Percentiles rank a stretch among this genome's conserved stretches.
These are phyloP conservation scores for Grifola frondosa DNA, from an alignment of 1,284 basidiomycete species.

Conservation along the genomic window DNA sequence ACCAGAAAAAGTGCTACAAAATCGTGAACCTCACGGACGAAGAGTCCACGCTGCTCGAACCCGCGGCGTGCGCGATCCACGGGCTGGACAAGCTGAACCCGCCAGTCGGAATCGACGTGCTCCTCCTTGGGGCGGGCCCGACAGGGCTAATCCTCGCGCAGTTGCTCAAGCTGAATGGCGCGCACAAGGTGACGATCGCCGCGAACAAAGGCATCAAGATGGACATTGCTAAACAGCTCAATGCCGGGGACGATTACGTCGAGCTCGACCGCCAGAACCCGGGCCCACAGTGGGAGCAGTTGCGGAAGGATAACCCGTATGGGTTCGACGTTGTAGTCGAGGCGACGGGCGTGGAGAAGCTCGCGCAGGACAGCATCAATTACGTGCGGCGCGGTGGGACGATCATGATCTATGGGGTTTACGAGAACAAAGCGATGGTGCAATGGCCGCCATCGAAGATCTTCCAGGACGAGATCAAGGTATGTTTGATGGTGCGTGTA, in stretches of 20 bases:
- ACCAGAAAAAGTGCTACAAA: slow-evolving; percentile 76
- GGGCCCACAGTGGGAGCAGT: slow-evolving; percentile 74
- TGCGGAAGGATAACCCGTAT: slow-evolving; percentile 78
- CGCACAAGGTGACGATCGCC: slow-evolving; percentile 71
- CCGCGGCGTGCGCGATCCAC: slow-evolving; percentile 86
- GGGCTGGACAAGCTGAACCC: slow-evolving; percentile 82
- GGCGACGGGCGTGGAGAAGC: slow-evolving; percentile 80
- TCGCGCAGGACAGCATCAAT: slow-evolving; percentile 80
- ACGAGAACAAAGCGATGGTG: slow-evolving; percentile 70
- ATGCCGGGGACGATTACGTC: slow-evolving; percentile 79
- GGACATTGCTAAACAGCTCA: slow-evolving; percentile 73
- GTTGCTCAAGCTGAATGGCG: slow-evolving; percentile 82
- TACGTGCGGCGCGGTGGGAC: slow-evolving; percentile 81
- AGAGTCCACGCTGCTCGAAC: slow-evolving; percentile 86
- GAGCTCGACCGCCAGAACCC: slow-evolving; percentile 78
- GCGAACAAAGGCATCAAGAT: slow-evolving; percentile 88
- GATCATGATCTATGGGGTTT: slow-evolving; percentile 75
- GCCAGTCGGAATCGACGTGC: slow-evolving; percentile 74
- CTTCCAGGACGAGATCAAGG: slow-evolving; percentile 82
- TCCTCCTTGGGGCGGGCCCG: slow-evolving; percentile 79
- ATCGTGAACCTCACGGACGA: slow-evolving; percentile 85
- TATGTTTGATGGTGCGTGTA: slow-evolving; percentile 30
- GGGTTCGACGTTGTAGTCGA: slow-evolving; percentile 90
- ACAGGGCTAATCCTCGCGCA: slow-evolving; percentile 85
- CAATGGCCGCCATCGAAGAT: slow-evolving; percentile 86